Evolutionary conservation across 768 basidiomycete genomes (phyloP).

Genomic region (Russula olivacea): DNA sequence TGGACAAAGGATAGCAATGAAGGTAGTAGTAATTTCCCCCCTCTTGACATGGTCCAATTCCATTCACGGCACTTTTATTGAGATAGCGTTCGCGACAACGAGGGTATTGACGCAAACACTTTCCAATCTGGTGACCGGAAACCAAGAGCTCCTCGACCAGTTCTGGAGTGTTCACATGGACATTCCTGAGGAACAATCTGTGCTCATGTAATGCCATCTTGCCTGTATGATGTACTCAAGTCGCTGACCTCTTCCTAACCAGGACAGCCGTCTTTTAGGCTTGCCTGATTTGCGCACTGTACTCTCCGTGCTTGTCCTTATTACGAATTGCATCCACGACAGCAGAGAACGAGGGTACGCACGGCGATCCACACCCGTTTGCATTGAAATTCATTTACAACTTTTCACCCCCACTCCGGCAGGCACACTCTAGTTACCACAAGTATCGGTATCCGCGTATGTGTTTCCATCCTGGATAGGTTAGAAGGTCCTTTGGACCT

Average conservation of each 20-base stretch:
- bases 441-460: slow-evolving; percentile 56
- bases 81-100: slow-evolving; percentile 53
- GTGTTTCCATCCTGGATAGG: slow-evolving; percentile 60
- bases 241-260: slow-evolving; percentile 13
- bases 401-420: slow-evolving; percentile 8
- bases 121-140: slow-evolving; percentile 78
- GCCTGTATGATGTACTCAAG: slow-evolving; percentile 14
- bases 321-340: slow-evolving; percentile 21
- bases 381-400: background rate
- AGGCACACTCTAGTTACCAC: slow-evolving; percentile 52
- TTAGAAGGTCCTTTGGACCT: slow-evolving; percentile 68
- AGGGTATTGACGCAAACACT: slow-evolving; percentile 70
- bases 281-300: slow-evolving; percentile 19
- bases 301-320: slow-evolving; percentile 19
- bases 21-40: slow-evolving; percentile 34
- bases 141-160: slow-evolving; percentile 48
- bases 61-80: background rate
- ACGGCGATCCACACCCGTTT: slow-evolving; percentile 3
- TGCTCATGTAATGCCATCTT: slow-evolving; percentile 52
- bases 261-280: slow-evolving; percentile 40
- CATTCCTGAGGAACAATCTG: slow-evolving; percentile 63
- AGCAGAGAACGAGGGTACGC: slow-evolving; percentile 17
- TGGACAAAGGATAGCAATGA: slow-evolving; percentile 60
- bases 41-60: background rate
- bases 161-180: slow-evolving; percentile 63